These are phyloP conservation scores for Auricularia cornea DNA, from an alignment of 768 basidiomycete species.

Conservation along the genomic window DNA sequence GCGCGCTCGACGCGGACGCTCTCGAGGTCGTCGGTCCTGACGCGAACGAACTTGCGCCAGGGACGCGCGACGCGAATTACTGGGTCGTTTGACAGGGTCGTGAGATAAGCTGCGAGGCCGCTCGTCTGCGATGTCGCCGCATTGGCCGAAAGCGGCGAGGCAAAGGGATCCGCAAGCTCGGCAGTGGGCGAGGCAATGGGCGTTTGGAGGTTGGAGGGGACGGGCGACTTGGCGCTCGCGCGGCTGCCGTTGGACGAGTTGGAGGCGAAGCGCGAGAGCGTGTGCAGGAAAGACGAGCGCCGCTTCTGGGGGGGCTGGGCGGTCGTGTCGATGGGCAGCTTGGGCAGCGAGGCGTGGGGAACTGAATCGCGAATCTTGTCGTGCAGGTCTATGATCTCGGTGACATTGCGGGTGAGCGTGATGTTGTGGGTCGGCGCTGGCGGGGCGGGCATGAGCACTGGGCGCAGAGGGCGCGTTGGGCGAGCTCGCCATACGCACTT, in stretches of 20 bases:
- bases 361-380: constrained; percentile 63
- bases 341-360: constrained; percentile 44
- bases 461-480: background rate
- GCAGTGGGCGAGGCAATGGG: constrained; percentile 44
- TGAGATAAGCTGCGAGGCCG: constrained; percentile 71
- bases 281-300: constrained; percentile 79
- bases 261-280: constrained; percentile 74
- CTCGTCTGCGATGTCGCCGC: constrained; percentile 32
- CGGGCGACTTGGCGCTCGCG: constrained; percentile 15
- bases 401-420: constrained; percentile 69
- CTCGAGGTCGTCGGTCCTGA: constrained; percentile 81
- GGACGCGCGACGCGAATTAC: constrained; percentile 52
- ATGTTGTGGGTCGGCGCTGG: constrained; percentile 84
- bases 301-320: constrained; percentile 52
- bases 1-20: constrained; percentile 80
- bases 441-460: constrained; percentile 3
- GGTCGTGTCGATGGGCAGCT: constrained; percentile 51
- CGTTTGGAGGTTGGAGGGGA: constrained; percentile 22
- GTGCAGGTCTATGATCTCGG: constrained; percentile 76
- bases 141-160: constrained; percentile 16
- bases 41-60: constrained; percentile 82
- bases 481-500: constrained; percentile 47
- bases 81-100: constrained; percentile 62
- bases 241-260: constrained; percentile 46
- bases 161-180: constrained; percentile 57